phyloP scores from a whole-genome alignment of 306 rosid genomes.

The Cicer judaicum region DNA sequence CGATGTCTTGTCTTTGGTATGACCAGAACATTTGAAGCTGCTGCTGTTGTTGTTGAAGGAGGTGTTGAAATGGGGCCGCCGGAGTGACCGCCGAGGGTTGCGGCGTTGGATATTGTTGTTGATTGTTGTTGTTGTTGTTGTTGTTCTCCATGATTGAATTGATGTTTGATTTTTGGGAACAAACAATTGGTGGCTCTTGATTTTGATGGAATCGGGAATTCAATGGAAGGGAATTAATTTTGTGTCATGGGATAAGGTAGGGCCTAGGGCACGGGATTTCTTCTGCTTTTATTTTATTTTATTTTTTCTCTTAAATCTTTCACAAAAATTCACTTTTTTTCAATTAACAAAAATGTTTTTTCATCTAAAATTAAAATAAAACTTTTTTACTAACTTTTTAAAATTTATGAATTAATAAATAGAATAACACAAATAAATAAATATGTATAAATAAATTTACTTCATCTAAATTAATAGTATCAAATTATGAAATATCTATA shows the following conservation, averaged over 20 bases:
- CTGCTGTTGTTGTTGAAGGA: constrained; percentile 89
- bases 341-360: too few relatives aligned
- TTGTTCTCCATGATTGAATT: constrained; percentile 48
- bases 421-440: too few relatives aligned
- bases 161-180: neutral
- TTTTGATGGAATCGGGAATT: constrained; percentile 31
- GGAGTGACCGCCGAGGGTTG: constrained; percentile 39
- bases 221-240: constrained; percentile 16
- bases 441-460: too few relatives aligned
- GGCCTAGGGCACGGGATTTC: constrained; percentile 14
- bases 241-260: constrained; percentile 35
- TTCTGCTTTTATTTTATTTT: neutral
- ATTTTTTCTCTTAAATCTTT: too few relatives aligned
- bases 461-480: too few relatives aligned
- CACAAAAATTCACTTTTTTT: too few relatives aligned
- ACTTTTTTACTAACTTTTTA: too few relatives aligned
- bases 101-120: constrained; percentile 48
- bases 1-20: constrained; percentile 89
- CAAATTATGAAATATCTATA: too few relatives aligned
- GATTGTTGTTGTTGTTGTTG: constrained; percentile 53
- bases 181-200: neutral
- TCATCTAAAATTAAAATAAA: too few relatives aligned
- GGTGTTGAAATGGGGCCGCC: constrained; percentile 73
- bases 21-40: constrained; percentile 98
- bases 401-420: too few relatives aligned